Evolutionary conservation across 2,329 filamentous ascomycete species (phyloP).

Genomic region (Aciculosporium take): DNA sequence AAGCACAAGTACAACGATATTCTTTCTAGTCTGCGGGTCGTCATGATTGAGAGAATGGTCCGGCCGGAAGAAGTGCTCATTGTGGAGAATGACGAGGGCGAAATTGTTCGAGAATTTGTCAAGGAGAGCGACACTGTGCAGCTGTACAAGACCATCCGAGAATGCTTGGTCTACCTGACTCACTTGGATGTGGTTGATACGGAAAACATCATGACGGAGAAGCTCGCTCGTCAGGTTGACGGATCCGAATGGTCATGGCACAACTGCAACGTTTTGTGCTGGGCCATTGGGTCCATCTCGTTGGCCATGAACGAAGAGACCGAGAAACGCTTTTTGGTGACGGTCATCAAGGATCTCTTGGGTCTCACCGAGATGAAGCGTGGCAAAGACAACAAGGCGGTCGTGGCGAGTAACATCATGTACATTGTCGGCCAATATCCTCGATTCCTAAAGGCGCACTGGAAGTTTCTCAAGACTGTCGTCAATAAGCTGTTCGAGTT

Average conservation of each 20-base stretch:
- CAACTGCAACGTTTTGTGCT: constrained; percentile 98
- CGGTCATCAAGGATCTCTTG: constrained; percentile 94
- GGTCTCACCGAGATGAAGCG: constrained; percentile 98
- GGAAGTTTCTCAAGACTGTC: constrained; percentile 99
- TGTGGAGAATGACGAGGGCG: constrained; percentile 98
- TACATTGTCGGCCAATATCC: constrained; percentile 99
- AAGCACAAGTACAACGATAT: constrained; percentile 98
- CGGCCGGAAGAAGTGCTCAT: constrained; percentile 94
- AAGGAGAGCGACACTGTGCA: constrained; percentile 99
- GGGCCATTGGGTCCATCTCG: constrained; percentile 97
- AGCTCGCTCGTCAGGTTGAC: constrained; percentile 88
- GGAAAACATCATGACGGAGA: constrained; percentile 98
- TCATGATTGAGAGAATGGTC: constrained; percentile 99
- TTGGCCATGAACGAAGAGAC: constrained; percentile 99
- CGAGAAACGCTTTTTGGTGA: constrained; percentile 95
- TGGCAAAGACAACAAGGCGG: constrained; percentile 98
- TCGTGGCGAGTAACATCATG: constrained; percentile 99
- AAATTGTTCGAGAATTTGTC: constrained; percentile 97
- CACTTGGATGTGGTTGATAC: constrained; percentile 96
- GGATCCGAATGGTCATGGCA: constrained; percentile 97
- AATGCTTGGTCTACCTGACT: constrained; percentile 92
- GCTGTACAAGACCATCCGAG: constrained; percentile 95
- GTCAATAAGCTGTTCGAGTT: constrained; percentile 99
- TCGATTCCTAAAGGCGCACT: constrained; percentile 94
- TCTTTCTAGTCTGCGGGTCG: constrained; percentile 79